phyloP scores from a whole-genome alignment of 2,329 filamentous ascomycete genomes.

The Cladosporium austrohemisphaericum region DNA sequence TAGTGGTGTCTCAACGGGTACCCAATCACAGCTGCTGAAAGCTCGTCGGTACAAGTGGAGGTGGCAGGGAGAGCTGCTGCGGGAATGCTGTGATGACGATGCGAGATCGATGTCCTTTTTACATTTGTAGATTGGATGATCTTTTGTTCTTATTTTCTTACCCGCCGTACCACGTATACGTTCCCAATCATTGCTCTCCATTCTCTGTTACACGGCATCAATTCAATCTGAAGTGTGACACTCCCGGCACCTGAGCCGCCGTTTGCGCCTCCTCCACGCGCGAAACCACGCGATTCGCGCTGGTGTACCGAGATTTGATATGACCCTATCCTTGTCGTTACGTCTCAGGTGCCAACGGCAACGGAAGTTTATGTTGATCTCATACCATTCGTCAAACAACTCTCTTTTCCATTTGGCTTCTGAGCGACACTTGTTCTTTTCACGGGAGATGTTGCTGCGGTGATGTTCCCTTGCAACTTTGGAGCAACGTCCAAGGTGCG shows the following conservation, averaged over 20 bases:
- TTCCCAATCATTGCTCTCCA: no score
- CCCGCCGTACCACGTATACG: no score
- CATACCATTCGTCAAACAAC: neutral
- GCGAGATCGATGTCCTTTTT: no score
- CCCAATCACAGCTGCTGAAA: slow-evolving; percentile 8
- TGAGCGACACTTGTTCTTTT: neutral
- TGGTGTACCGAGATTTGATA: slow-evolving; percentile 12
- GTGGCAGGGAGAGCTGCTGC: slow-evolving; percentile 2
- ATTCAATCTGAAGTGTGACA: neutral
- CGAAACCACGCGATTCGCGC: neutral
- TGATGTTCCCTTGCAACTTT: no score
- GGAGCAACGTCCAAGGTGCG: no score
- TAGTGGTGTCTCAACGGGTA: neutral
- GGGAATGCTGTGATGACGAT: no score
- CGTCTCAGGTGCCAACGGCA: slow-evolving; percentile 5
- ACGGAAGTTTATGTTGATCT: neutral
- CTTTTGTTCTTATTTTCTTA: no score
- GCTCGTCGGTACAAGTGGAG: neutral
- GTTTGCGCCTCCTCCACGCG: neutral
- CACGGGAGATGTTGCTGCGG: no score
- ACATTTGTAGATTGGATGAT: no score
- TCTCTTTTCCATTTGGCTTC: no score
- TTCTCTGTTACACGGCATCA: neutral
- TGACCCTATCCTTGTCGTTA: slow-evolving; percentile 9
- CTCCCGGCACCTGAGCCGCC: neutral